A percentile compares a stretch with the other conserved stretches of the same genome.
Conservation (phyloP, 2,329 filamentous ascomycete species). For the Spiromastix sp. region DNA sequence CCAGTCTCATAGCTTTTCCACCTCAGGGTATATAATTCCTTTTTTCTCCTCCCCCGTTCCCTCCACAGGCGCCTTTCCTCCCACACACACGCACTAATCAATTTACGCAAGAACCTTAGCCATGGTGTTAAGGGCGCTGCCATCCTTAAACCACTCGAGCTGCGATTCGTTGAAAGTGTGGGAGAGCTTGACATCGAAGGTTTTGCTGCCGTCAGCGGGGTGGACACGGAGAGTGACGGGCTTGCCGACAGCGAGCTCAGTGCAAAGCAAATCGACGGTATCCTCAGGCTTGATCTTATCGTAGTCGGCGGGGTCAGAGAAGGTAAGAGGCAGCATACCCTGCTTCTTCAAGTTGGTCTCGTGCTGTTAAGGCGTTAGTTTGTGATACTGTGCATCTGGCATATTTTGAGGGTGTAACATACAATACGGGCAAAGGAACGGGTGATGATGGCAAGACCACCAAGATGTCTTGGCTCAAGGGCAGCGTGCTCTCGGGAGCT, state of each 20-base stretch:
- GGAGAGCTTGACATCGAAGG: slow-evolving; percentile 72
- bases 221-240: slow-evolving; percentile 86
- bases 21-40: background rate
- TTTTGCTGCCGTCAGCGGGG: slow-evolving; percentile 73
- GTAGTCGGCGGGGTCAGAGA: slow-evolving; percentile 89
- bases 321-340: slow-evolving; percentile 98
- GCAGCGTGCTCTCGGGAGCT: slow-evolving; percentile 96
- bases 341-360: slow-evolving; percentile 99
- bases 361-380: slow-evolving; percentile 44
- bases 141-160: slow-evolving; percentile 99
- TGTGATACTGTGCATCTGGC: no score
- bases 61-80: background rate
- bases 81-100: background rate
- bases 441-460: slow-evolving; percentile 92
- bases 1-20: no score
- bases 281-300: slow-evolving; percentile 92
- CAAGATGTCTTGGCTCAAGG: slow-evolving; percentile 93
- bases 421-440: slow-evolving; percentile 91
- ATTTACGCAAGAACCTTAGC: slow-evolving; percentile 50
- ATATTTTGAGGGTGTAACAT: no score
- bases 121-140: slow-evolving; percentile 97
- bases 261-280: slow-evolving; percentile 82
- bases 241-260: slow-evolving; percentile 83
- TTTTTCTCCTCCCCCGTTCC: background rate
- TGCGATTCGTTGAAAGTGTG: slow-evolving; percentile 99